Base-by-base conservation (phyloP, 768 basidiomycete species). In the Pholiota microspora region DNA sequence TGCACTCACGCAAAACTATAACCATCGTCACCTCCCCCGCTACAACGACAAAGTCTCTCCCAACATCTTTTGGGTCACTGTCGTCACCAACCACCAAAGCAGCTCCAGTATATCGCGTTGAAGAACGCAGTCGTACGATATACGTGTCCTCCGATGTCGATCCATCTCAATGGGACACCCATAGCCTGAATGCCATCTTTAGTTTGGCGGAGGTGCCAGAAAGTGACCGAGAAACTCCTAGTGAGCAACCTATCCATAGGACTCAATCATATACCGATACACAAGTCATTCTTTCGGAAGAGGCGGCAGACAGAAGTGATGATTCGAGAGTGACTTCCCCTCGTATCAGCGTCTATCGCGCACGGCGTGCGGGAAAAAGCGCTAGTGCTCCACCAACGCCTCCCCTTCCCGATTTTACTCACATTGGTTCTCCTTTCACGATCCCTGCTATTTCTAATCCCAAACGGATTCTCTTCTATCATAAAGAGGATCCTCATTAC, bases 401-500 rank as follows among this genome's bases (percentile, higher is more conserved):
- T 29, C 47, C 57, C 29, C 45, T 59, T 12, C 34, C 45, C 21
- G 52, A 46, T 23, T 45, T 28, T 27, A 45, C 67, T 12, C 59
- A 62, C 10, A 54, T 55, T 23, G 34, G 25, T 13, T 27, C 36
- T 10, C 59, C 65, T 40, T 54, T 63, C 16, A 56, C 40, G 34
- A 58, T 62, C 45, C 45, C 56, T 24, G 44, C 48, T 4, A 23
- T 31, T 10, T 54, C 59, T 7, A 53, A 54, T 29, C 53, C 57
- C 31, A 57, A 66, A 6, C 73, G 72, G 4, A 74, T 88, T 53
- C 65, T 83, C 2, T 88, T 88, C 64, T 88, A 88, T 59, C 77
- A 86, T 59, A 87, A 81, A 62, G 71, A 78, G 10, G 73, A 79
- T 40, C 83, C 85, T 9, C 75, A 86, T 63, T 86, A 88, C 56